Evolutionary conservation across 805 yeast species (phyloP).

Genomic region (Clavispora vitiphila): DNA sequence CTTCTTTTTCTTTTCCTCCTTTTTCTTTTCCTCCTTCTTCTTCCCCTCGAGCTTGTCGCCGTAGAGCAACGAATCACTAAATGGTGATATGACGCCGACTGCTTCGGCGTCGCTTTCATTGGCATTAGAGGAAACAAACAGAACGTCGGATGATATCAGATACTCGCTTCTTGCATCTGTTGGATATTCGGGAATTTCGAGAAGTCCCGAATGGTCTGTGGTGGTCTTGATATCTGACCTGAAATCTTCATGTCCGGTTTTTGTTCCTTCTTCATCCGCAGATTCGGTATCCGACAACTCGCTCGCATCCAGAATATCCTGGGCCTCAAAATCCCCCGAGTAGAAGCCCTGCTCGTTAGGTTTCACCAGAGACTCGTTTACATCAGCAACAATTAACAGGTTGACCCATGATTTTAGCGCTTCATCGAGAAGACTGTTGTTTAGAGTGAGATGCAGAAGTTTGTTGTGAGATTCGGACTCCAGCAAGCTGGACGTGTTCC

Average conservation of each 20-base stretch:
- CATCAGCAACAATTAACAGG: conserved; percentile 23
- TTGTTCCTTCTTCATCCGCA: conserved; percentile 3
- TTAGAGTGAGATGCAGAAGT: not conserved
- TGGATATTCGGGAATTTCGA: not conserved
- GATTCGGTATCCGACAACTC: conserved; percentile 33
- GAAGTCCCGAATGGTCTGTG: not conserved
- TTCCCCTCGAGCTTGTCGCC: not conserved
- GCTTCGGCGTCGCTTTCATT: not conserved
- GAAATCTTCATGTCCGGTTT: not conserved
- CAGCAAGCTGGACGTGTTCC: not conserved
- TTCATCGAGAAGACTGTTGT: not conserved
- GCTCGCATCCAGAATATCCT: conserved; percentile 9
- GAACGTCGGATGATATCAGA: conserved; percentile 9
- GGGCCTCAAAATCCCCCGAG: conserved; percentile 17
- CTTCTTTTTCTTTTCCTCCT: conserved; percentile 1
- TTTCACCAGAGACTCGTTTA: conserved; percentile 9
- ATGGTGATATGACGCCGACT: conserved; percentile 7
- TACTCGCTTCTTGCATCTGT: not conserved
- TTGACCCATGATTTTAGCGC: conserved; percentile 23
- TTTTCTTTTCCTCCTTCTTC: not conserved
- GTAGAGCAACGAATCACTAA: conserved; percentile 2
- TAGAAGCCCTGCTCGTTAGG: conserved; percentile 41
- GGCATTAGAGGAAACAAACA: conserved; percentile 7
- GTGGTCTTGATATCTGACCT: not conserved
- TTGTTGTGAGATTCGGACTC: not conserved